Base-by-base conservation (phyloP, 2,329 filamentous ascomycete genomes). In the Trichoderma atroviride region DNA sequence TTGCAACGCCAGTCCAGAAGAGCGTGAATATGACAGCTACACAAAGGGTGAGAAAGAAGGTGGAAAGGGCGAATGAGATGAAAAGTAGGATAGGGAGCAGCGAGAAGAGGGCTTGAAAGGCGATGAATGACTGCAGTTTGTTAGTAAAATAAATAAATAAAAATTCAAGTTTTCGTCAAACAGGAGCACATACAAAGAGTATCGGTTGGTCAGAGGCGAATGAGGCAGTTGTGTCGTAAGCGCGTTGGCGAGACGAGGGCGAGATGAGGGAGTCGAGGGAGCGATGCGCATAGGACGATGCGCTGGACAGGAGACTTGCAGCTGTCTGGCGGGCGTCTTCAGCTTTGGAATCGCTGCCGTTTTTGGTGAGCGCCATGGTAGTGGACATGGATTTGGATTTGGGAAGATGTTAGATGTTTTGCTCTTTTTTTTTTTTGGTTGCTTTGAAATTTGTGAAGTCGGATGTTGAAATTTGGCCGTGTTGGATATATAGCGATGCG, bases 51-150 rank as follows among this genome's bases (percentile, higher is more conserved):
- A 93, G 86, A 71, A 89, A 78, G 71, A 90, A 79, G 70, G 89
- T 86, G 50, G 87, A 88, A 52, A 89, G 73, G 68, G 86, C 83
- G 82, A 94, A 93, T 73, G 86, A 81, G 68, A 85, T 72, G 82
- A 96, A 95, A 71, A 94, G 80, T 52, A 89, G 79, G 70, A 94
- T 74, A 1, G 92, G 92, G 16, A 92, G 78, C 69, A 88, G 85
- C 16, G 88, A 89, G 71, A 94, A 84, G 70, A 88, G 78, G 69
- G 90, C 74, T 77, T 94, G 92, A 35, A 86, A 82, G 57, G 87
- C 79, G 69, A 93, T 76, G 78, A 96, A 92, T 70, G 89, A 87
- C 91, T 47, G 29, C 10, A 19, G 40, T 37, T 27, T 53, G 66
- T 69, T 63, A 68, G 58, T 7, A 24, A 22, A 43, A 37, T 10